phyloP scores from a whole-genome alignment of 1,284 basidiomycete species.

The Meira miltonrushii region DNA sequence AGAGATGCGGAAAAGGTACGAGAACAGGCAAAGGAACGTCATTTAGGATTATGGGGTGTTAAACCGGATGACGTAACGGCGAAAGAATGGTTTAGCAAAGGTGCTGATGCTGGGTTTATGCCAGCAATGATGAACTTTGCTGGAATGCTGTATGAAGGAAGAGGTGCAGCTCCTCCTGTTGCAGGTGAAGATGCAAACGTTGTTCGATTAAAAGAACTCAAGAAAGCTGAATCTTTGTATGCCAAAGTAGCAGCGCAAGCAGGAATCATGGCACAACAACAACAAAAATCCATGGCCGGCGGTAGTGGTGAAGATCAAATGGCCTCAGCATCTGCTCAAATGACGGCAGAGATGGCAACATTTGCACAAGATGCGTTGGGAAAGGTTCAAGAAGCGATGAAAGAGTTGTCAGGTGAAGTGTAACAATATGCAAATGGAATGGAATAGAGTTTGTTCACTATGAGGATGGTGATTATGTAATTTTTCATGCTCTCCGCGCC shows the following conservation, averaged over 20 bases:
- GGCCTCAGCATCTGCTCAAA: background rate
- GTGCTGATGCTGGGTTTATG: constrained; percentile 5
- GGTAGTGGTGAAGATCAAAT: background rate
- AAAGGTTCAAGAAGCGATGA: constrained; percentile 5
- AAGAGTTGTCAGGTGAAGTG: constrained; percentile 4
- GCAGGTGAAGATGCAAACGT: background rate
- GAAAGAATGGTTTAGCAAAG: constrained; percentile 2
- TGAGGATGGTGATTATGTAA: too few species aligned
- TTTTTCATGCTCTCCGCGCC: too few species aligned
- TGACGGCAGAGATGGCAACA: constrained; percentile 1
- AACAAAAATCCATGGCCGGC: background rate
- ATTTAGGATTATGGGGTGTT: constrained; percentile 8
- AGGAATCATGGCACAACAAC: background rate
- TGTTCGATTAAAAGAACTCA: constrained; percentile 2
- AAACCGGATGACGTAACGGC: constrained; percentile 6
- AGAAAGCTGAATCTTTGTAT: constrained; percentile 5
- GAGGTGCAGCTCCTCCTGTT: background rate
- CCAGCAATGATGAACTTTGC: constrained; percentile 10
- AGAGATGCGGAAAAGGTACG: constrained; percentile 1
- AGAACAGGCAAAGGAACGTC: background rate
- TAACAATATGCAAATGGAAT: too few species aligned
- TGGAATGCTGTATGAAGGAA: constrained; percentile 9
- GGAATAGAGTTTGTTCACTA: too few species aligned
- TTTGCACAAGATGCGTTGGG: constrained; percentile 8
- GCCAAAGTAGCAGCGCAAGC: constrained; percentile 7